Percentiles rank a stretch among this genome's conserved stretches.
These are phyloP conservation scores for Ilex aquifolium DNA, from an alignment of 257 asterid species.

Conservation along the genomic window DNA sequence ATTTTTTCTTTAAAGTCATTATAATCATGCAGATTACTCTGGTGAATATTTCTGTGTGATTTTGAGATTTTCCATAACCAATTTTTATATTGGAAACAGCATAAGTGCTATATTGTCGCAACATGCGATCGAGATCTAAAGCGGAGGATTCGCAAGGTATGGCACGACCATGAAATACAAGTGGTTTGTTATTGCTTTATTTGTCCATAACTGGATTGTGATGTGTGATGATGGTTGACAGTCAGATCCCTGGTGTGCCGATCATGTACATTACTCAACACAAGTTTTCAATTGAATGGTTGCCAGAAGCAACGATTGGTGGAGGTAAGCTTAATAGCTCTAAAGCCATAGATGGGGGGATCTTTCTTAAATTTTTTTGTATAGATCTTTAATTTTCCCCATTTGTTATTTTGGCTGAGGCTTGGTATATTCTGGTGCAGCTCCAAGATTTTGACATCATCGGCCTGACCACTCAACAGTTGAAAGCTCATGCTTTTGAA, in stretches of 20 bases:
- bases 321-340: constrained; percentile 52
- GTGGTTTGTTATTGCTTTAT: neutral
- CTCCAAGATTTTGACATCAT: too few relatives aligned
- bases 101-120: constrained; percentile 93
- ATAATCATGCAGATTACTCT: too few relatives aligned
- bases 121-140: constrained; percentile 96
- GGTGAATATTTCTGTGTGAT: neutral
- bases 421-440: too few relatives aligned
- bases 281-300: constrained; percentile 74
- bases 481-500: too few relatives aligned
- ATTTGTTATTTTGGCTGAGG: too few relatives aligned
- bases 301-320: constrained; percentile 95
- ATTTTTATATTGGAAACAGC: constrained; percentile 41
- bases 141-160: constrained; percentile 92
- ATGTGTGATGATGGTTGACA: constrained; percentile 5
- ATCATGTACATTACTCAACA: constrained; percentile 88
- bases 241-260: constrained; percentile 89
- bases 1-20: neutral
- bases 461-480: too few relatives aligned
- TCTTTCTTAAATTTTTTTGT: neutral
- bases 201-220: neutral
- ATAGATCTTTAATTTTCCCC: too few relatives aligned
- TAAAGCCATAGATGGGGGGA: neutral
- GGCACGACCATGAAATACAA: neutral
- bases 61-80: too few relatives aligned